Base-by-base conservation (phyloP, 345 rosid genomes). In the Camelina laxa region DNA sequence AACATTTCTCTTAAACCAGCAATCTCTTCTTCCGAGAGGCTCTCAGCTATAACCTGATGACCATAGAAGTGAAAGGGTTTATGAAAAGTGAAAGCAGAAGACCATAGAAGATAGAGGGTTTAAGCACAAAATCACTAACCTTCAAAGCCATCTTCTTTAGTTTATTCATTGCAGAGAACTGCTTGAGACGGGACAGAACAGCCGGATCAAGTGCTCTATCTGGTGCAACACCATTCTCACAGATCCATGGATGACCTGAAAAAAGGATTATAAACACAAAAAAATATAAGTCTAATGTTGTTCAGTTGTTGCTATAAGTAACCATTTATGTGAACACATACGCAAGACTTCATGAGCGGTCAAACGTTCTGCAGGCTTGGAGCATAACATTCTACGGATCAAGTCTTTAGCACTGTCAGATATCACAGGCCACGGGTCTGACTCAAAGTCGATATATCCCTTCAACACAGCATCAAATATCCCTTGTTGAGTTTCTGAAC, bases 91-190 rank as follows among this genome's bases (percentile, higher is more conserved):
- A 63, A 24, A 13, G 54, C 71, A 56, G 1, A 36, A 36, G 51
- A 55, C 10, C 17, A 47, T 0, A 24, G 8, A 76, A n/a, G 41
- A 42, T 61, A 33, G 44, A 1, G 10, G 16, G 5, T 20, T 19
- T 1, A 42, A 27, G 17, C 38, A 60, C 41, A 75, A 60, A 61
- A 33, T 15, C 31, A 45, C 87, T 76, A 79, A 90, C 99, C 83
- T 91, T 83, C 76, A 95, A 79, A 79, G 99, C 99, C 99, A 95
- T 95, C 80, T 95, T 90, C 88, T 95, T 95, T 75, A 95, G 77
- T 81, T 92, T 95, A 81, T 95, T 95, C 99, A 95, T 95, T 45
- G 99, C 97, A 62, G 99, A 95, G 86, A 95, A 95, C 73, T 89
- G 92, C 67, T 95, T 95, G 73, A 95, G 91, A 45, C 99, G 97